Base-by-base conservation (phyloP, 768 basidiomycete species). In the Pleurotus platypus region DNA sequence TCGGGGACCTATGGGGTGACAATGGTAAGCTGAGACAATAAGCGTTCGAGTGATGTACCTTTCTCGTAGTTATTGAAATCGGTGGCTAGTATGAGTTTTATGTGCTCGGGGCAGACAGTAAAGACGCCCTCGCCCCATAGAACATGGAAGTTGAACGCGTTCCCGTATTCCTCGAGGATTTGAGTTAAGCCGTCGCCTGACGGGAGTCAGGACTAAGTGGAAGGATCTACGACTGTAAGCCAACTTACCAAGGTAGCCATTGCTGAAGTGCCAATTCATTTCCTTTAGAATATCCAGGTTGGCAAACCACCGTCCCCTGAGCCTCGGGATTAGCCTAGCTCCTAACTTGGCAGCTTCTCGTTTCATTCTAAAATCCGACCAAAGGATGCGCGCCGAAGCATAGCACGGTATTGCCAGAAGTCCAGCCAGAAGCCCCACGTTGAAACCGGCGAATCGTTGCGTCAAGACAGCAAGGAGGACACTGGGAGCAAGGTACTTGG, bases 161-260 rank as follows among this genome's bases (percentile, higher is more conserved):
- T 75, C 1, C 82, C 83, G 9, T 60, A 56, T 38, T 63, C 56
- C 24, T 70, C 68, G 6, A 78, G 16, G 3, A 67, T 49, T 6
- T 78, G 73, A 2, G 60, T 46, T 0, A 82, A 39, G 1, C 74
- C 76, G 51, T 84, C 83, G 11, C 69, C 83, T 84, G n/a, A 56
- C 15, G 15, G 27, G 57, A 20, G 51, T 12, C 3, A 40, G 46
- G 22, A 20, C 9, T 13, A 18, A 13, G 20, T 40, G 37, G 27
- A 6, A 18, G 18, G 26, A 8, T 27, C 11, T 2, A 35, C 30
- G 9, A 11, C 30, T 0, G 30, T 35, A 11, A 9, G 9, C 9
- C 8, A 1, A 59, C 67, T 4, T 57, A 85, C 83, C 81, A 45
- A 77, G 78, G 66, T 85, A 84, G 1, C 82, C 84, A 43, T 64